A percentile compares a stretch with the other conserved stretches of the same genome.
phyloP scores from a whole-genome alignment of 768 basidiomycete genomes.

The Rhodotorula sphaerocarpa region DNA sequence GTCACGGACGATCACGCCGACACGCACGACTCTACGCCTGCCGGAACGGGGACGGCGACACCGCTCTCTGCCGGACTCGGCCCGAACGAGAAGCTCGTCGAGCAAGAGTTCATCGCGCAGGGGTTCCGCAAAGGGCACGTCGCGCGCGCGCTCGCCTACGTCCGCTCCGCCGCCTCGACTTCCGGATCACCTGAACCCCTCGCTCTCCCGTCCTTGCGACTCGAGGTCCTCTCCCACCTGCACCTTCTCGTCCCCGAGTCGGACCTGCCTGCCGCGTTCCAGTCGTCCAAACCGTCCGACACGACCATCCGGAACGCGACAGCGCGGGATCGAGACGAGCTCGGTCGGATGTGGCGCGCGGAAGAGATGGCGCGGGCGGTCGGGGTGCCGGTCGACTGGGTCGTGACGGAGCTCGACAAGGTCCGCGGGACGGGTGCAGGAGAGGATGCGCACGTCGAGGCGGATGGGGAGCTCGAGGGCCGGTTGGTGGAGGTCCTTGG shows the following conservation, averaged over 20 bases:
- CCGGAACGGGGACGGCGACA: background rate
- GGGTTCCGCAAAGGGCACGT: constrained; percentile 55
- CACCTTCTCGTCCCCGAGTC: constrained; percentile 76
- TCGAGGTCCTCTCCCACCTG: constrained; percentile 76
- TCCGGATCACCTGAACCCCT: constrained; percentile 16
- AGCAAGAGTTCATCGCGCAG: constrained; percentile 54
- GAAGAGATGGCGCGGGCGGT: constrained; percentile 32
- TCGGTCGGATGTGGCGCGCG: constrained; percentile 37
- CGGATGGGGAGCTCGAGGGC: constrained; percentile 1
- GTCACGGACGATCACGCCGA: background rate
- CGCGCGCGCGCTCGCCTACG: constrained; percentile 49
- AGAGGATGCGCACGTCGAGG: background rate
- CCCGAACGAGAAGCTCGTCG: constrained; percentile 48
- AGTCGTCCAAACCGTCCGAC: constrained; percentile 26
- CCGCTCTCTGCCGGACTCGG: background rate
- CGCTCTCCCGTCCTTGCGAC: constrained; percentile 54
- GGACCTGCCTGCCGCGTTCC: constrained; percentile 58
- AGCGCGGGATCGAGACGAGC: constrained; percentile 14
- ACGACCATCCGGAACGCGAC: constrained; percentile 33
- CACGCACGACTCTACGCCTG: background rate
- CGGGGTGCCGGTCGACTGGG: constrained; percentile 30
- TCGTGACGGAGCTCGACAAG: constrained; percentile 6
- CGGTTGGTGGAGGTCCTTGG: constrained; percentile 1
- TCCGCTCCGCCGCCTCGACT: constrained; percentile 50
- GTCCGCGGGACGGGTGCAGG: background rate